Evolutionary conservation across 495 filamentous ascomycete species (phyloP), one percentile per base, ranked within the genome.

Genomic region (Penicillium lividum): DNA sequence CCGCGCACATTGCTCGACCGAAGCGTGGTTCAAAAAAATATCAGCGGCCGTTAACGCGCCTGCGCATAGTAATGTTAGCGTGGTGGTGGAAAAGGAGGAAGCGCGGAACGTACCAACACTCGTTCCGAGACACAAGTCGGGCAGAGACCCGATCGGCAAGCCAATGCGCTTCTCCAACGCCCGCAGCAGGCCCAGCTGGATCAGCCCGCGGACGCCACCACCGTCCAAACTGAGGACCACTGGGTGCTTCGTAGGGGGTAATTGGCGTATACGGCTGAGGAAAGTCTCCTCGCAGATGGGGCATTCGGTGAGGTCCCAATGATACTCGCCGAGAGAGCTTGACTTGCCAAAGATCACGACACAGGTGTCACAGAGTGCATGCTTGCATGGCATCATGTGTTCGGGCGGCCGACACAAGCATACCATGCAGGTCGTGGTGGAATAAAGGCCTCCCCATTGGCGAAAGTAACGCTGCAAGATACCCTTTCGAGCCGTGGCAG

Each of bases 211-310:
- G 6, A 82, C 62, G 1, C 82, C 81, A 6, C 82, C 81, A 0
- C 85, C 83, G 62, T 88, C 84, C 15, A 89, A 68, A 46, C 73
- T 77, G 7, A 88, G 74, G 36, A 86, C 67, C 25, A 84, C 68
- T 4, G 76, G 68, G 10, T 80, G 81, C 8, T 83, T 79, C 18
- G 69, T 67, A 10, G 66, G 64, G 9, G 78, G 84, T 11, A 68
- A 52, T 51, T 60, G 54, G 8, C 59, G 59, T 7, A 71, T 49
- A 1, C 34, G 59, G 10, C 59, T 6, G 15, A 63, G 77, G 34
- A 75, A 67, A 33, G 53, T 54, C n/a, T 79, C 68, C 30, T 67
- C 61, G 69, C 77, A 81, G 13, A 71, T 34, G 0, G 66, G 57
- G 45, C 66, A 74, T 74, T 71, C 7, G 9, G 49, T 15, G 4